Evolutionary conservation across 2,329 filamentous ascomycete genomes (phyloP), one percentile per base, ranked within the genome.

Genomic region (Colletotrichum camelliae): DNA sequence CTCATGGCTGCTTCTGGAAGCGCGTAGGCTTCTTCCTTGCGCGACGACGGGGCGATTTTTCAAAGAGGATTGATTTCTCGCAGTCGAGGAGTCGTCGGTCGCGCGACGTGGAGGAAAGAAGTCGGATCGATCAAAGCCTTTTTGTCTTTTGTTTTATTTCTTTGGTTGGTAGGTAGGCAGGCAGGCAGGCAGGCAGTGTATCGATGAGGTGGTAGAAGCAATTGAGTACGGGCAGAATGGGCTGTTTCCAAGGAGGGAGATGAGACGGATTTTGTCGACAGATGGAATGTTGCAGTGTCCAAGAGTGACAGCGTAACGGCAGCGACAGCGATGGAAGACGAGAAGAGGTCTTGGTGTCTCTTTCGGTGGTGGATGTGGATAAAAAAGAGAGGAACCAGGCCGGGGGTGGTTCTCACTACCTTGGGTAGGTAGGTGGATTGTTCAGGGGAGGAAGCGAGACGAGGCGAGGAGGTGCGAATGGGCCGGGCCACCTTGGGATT

Each of bases 1-100:
- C 87, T 89, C 88, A 89, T 89, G 78, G 81, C 88, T 82, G 77
- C 75, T 77, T 74, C 70, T 70, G 61, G 75, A 77, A 77, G 75
- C 72, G 68, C 75, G 70, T 65, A 72, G 77, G 77, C 77, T 77
- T 75, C 77, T 78, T 78, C 77, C 77, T 72, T 78, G 77, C 68
- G 67, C 67, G 67, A 69, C 70, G 70, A 73, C 48, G 57, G 60
- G 58, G 73, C 39, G 62, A 48, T 33, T 18, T 72, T 33, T 61
- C 31, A 39, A 37, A 21, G 33, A 57, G 58, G 67, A 58, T 33
- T 57, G 61, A 62, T 9, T 16, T 43, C 21, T 27, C 43, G 43
- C 43, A 52, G 43, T 52, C n/a, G 43, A 52, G 31, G 33, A 21
- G 21, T n/a, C 18, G 64, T 65, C 58, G 55, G 55, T 43, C 64